Evolutionary conservation across 108 stramenopile genomes (phyloP).

Genomic region (Pseudonitzschia multistriata): DNA sequence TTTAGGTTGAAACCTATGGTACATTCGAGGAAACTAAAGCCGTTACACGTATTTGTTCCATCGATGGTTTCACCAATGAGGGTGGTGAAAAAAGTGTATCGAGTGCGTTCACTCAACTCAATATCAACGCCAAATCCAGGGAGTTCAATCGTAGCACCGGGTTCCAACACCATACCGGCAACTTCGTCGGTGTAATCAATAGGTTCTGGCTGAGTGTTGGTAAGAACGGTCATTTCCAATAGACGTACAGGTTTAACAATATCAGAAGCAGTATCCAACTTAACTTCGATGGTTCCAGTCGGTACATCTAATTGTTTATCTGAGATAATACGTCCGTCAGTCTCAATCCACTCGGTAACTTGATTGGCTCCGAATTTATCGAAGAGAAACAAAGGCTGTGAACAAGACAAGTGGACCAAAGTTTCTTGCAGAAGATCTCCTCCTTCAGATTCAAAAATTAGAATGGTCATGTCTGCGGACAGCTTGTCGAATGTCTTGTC

Average conservation of each 20-base stretch:
- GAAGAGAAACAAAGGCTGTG: constrained; percentile 25
- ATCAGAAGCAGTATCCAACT: neutral
- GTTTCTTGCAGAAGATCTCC: constrained; percentile 22
- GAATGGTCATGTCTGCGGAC: constrained; percentile 12
- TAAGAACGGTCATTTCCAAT: constrained; percentile 6
- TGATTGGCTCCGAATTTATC: constrained; percentile 36
- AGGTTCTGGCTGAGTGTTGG: neutral
- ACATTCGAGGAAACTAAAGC: constrained; percentile 3
- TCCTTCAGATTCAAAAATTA: neutral
- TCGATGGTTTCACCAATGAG: constrained; percentile 16
- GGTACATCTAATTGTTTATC: neutral
- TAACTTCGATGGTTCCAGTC: constrained; percentile 3
- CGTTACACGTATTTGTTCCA: constrained; percentile 6
- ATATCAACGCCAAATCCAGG: constrained; percentile 1
- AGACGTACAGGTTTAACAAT: constrained; percentile 12
- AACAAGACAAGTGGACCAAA: constrained; percentile 34
- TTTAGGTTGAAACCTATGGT: constrained; percentile 8
- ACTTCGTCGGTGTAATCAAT: constrained; percentile 11
- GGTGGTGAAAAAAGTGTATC: constrained; percentile 26
- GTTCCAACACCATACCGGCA: neutral
- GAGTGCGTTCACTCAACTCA: constrained; percentile 12
- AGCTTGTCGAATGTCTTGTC: neutral
- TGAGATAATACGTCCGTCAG: constrained; percentile 12
- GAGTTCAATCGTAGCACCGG: constrained; percentile 10
- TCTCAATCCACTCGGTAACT: constrained; percentile 23